Evolutionary conservation across 306 rosid species (phyloP).

Genomic region (Gastrolobium villosum): DNA sequence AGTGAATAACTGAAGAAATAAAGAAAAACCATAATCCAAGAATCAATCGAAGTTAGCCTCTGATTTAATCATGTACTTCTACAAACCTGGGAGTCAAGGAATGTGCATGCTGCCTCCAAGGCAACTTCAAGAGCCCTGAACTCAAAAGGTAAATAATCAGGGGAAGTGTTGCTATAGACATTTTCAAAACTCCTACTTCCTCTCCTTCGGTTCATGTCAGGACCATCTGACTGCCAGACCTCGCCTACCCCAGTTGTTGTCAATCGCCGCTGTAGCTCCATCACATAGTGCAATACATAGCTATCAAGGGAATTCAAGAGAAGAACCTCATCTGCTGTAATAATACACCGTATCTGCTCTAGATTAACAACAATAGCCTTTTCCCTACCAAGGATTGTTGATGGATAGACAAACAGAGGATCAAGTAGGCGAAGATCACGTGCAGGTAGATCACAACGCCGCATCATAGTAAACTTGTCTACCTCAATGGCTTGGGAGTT

Average conservation of each 20-base stretch:
- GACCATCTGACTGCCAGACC: conserved; percentile 81
- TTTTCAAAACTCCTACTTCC: conserved; percentile 79
- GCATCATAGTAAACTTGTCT: conserved; percentile 98
- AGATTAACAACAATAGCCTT: conserved; percentile 95
- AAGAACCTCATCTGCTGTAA: conserved; percentile 97
- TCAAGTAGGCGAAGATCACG: conserved; percentile 98
- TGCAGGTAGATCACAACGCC: conserved; percentile 98
- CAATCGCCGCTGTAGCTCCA: conserved; percentile 86
- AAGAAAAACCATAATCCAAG: conserved; percentile 19
- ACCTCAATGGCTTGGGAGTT: conserved; percentile 91
- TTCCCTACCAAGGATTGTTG: conserved; percentile 98
- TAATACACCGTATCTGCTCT: conserved; percentile 98
- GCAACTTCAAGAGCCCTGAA: conserved; percentile 99
- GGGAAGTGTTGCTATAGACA: conserved; percentile 75
- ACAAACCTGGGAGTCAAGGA: conserved; percentile 97
- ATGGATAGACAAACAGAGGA: conserved; percentile 96
- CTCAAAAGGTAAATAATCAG: conserved; percentile 98
- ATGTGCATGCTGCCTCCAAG: conserved; percentile 95
- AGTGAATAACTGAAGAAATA: conserved; percentile 3
- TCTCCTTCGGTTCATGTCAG: conserved; percentile 73
- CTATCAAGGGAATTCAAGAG: conserved; percentile 94
- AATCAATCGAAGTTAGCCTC: conserved; percentile 33
- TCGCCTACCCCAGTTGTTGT: conserved; percentile 72
- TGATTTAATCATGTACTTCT: conserved; percentile 36
- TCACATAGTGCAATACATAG: conserved; percentile 90